Base-by-base conservation (phyloP, 140 eudicot species). In the Cichorium intybus region DNA sequence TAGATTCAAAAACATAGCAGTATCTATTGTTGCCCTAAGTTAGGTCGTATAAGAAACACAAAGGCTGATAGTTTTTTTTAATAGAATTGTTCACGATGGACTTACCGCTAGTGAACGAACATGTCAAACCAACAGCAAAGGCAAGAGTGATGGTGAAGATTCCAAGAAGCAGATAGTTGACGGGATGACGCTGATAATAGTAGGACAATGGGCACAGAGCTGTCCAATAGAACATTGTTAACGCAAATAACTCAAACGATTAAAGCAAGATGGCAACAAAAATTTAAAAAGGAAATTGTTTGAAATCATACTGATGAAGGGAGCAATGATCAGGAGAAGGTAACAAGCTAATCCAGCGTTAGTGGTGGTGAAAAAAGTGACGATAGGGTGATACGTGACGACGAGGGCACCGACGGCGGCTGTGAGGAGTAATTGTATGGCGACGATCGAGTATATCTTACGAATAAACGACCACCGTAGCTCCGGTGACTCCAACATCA, bases 391-490 rank as follows among this genome's bases (percentile, higher is more conserved):
- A 24, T 75, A 78, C 10, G 84, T 27, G 3, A 87, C 83, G 16
- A 83, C 88, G 34, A 87, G 34, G 9, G 95, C 72, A 7, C 83
- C 90, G 9, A 87, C 88, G 39, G 65, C 90, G 33, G 85, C 62
- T 0, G 95, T 86, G 57, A 83, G 77, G 17, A 86, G 77, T 70
- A 86, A 54, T 29, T 86, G 95, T 4, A 81, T 24, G n/a, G 87
- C 67, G 8, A 87, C 74, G n/a, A 87, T 87, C 0, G 95, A 60
- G 58, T 87, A 87, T 28, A 87, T 77, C 67, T 84, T 87, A 8
- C 88, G 77, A 24, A 89, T 85, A 69, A 89, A 89, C 5, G 84
- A 79, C 96, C 96, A 88, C 47, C 96, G 80, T 64, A 88, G 88
- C 66, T 82, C 81, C 46, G 95, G 95, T 4, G 76, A 64, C 62